Base-by-base conservation (phyloP, 805 yeast genomes). In the Kluyveromyces dobzhanskii region DNA sequence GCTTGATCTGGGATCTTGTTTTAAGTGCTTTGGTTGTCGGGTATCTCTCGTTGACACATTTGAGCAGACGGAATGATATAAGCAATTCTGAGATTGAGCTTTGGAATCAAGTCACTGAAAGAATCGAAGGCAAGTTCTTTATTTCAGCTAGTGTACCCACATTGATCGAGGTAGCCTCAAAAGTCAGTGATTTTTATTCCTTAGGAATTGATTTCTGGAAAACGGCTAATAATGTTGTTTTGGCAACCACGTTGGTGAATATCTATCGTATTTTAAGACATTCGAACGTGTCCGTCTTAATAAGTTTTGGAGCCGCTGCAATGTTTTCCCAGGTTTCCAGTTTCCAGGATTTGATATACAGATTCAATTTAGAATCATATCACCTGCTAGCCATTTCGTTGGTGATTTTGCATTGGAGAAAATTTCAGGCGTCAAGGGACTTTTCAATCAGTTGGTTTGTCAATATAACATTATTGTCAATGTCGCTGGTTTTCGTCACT, bases 31-130 rank as follows among this genome's bases (percentile, higher is more conserved):
- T 27, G 6, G n/a, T 7, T 7, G 30, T 27, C 11, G 30, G 13
- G 6, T 27, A 27, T 27, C 16, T 27, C 7, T 27, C 30, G 11
- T 7, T 27, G 30, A 11, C 11, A 7, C 30, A 27, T 27, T 12
- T n/a, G 5, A n/a, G 11, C 16, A 30, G 32, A 17, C n/a, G 5
- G 5, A 10, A 10, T 6, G 37, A 26, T n/a, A 17, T 34, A 6
- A 13, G 7, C 6, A 12, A 4, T n/a, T 13, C 4, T 24, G 37
- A 34, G 17, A 6, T 16, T 11, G 30, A 16, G 5, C 4, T 34
- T n/a, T 34, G 37, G 37, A 34, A 12, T 17, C 21, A 34, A 17
- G 9, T 34, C 5, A 13, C 13, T 17, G 29, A 34, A n/a, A 18
- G 17, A 4, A 17, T 9, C 3, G 13, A 12, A 10, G 37, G 37